Base-by-base conservation (phyloP, 352 stramenopile genomes). In the Thalassiosira gravida region DNA sequence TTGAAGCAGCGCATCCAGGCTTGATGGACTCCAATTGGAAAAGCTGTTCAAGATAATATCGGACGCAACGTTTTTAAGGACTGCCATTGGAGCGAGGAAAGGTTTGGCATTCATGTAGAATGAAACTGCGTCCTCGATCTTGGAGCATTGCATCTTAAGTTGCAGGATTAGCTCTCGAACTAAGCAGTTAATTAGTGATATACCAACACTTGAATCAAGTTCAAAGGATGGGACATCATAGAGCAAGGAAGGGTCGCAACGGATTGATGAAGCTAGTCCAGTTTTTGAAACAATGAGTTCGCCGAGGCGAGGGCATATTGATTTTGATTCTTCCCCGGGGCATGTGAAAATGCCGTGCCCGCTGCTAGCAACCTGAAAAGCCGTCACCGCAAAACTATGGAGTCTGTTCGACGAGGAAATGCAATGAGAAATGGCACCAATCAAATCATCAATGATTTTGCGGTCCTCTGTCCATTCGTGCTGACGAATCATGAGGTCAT, bases 21-120 rank as follows among this genome's bases (percentile, higher is more conserved):
- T 57, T 44, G 55, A 75, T 52, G 72, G 72, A 58, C 22, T 55
- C 72, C 72, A 80, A 2, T 70, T 69, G 20, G n/a, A 46, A 61
- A 80, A 68, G 24, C 72, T 80, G 37, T 59, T 65, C 11, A 69
- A 18, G n/a, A 80, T 52, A 14, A 80, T 66, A 2, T 61, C 27
- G 29, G 32, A 66, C 2, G 29, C 66, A 20, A 80, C 46, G 1
- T 64, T 58, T 58, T 37, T 22, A 37, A 37, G 18, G 35, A 14
- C 16, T 47, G 46, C 1, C n/a, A 57, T 52, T 62, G n/a, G 49
- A 3, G 29, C 24, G 1, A 29, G 1, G 3, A 25, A 42, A 25
- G 20, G 22, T 6, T 32, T 50, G 6, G 49, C 16, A 22, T 29
- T 65, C 20, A 25, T 47, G 27, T 18, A 69, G 29, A 74, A 80